Evolutionary conservation across 495 filamentous ascomycete species (phyloP).

Genomic region (Xylaria curta): DNA sequence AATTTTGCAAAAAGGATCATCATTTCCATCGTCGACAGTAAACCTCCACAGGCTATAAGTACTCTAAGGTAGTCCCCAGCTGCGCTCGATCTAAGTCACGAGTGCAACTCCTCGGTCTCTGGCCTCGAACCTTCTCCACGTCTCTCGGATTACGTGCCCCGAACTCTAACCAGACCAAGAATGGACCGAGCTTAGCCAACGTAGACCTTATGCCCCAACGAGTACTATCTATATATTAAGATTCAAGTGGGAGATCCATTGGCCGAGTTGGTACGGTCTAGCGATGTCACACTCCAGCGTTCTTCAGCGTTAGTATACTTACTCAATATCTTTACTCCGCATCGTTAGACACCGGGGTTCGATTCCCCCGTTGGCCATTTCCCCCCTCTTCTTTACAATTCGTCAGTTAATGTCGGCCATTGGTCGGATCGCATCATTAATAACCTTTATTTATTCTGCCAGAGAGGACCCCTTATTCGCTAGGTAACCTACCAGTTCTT

Average conservation of each 20-base stretch:
- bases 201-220: neutral
- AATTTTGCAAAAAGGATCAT: neutral
- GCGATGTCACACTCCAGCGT: neutral
- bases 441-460: neutral
- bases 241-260: neutral
- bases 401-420: neutral
- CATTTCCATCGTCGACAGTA: neutral
- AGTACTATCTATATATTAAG: neutral
- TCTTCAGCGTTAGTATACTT: neutral
- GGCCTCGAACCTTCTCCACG: neutral
- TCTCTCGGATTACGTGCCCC: neutral
- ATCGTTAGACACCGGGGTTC: conserved; percentile 6
- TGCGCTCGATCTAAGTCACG: neutral
- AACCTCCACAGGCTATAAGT: neutral
- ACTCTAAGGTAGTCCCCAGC: too few relatives aligned
- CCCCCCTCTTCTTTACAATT: neutral
- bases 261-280: neutral
- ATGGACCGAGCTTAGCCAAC: neutral
- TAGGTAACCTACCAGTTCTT: neutral
- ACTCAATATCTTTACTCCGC: neutral
- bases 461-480: neutral
- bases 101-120: neutral
- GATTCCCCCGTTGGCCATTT: conserved; percentile 2
- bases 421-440: neutral
- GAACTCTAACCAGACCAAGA: neutral